Base-by-base conservation (phyloP, 495 filamentous ascomycete genomes). In the Tuber indicum region DNA sequence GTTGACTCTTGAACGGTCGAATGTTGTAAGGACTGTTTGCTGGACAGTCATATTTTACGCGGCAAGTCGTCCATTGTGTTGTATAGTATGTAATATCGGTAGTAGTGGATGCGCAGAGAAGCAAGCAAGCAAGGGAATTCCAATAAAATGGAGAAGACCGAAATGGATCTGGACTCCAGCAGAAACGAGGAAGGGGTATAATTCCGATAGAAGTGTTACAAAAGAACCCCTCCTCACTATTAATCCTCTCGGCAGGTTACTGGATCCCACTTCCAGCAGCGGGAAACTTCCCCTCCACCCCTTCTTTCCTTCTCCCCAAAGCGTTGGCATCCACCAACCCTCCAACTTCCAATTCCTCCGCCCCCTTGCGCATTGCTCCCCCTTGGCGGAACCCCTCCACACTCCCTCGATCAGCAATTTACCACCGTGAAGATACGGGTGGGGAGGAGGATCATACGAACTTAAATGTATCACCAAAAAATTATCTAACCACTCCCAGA, bases 291-390 rank as follows among this genome's bases (percentile, higher is more conserved):
- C 47, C 21, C 21, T 52, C 39, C 39, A 41, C 39, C 39, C 39
- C 39, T 5, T 5, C 39, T 41, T 41, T 41, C 39, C 39, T 41
- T 41, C 39, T 41, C 47, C 21, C 14, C 44, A 4, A 52, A 23
- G 39, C 4, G 1, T 41, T 41, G 39, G 4, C 39, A 41, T 5
- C 39, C 39, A 2, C 39, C 39, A 41, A 41, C 39, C 39, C 23
- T 6, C 19, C 21, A 7, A 43, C 21, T 52, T n/a, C 77, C 9
- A 72, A 45, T 49, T 73, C 77, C 70, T 75, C 69, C 44, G 77
- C 72, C 19, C 77, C n/a, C 72, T 76, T 17, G 70, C 74, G 42
- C 42, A 43, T 43, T 41, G 1, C 39, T 41, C 39, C 39, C 39
- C 39, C 39, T 5, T 41, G 39, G 0, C 39, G 39, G 39, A 41